Base-by-base conservation (phyloP, 495 filamentous ascomycete genomes). In the Penicillium goetzii region DNA sequence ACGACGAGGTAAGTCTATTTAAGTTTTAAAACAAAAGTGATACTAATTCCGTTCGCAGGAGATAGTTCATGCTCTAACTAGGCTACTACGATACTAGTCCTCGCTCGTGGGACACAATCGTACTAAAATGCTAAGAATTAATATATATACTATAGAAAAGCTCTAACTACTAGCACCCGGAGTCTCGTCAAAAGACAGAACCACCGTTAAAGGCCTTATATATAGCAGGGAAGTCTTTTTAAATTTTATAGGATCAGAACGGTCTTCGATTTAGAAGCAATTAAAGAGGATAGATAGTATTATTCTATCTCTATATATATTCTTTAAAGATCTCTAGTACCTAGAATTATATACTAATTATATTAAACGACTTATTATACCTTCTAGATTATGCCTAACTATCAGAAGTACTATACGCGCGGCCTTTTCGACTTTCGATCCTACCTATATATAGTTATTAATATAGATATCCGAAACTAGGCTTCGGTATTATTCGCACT, bases 241-340 rank as follows among this genome's bases (percentile, higher is more conserved):
- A 17, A 56, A 60, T 12, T 79, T 77, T 54, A 66, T 30, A 17
- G 25, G 64, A n/a, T 38, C 53, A 26, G 64, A 77, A 58, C 60
- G 68, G 34, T 49, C 56, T 45, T 51, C 17, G n/a, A 76, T 79
- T 15, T 73, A 57, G 65, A 61, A 55, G 58, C 38, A 50, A 49
- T 34, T 72, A 41, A 36, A 63, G 14, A 64, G 45, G 3, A 52
- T 11, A 8, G 36, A 76, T 6, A 15, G 57, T 0, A 58, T 76
- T 25, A 64, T 78, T 41, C 71, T 61, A 23, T 76, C 66, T 51
- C 63, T 77, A 6, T 60, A 67, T 57, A 74, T 65, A 38, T 79
- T 77, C 58, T 79, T 79, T 59, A 47, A 69, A 56, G 69, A 79
- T 58, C 45, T 74, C 2, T 68, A 26, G 36, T 79, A 77, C 54